Evolutionary conservation across 2,329 filamentous ascomycete species (phyloP), one percentile per base, ranked within the genome.

Genomic region (Dactylellina sp.): DNA sequence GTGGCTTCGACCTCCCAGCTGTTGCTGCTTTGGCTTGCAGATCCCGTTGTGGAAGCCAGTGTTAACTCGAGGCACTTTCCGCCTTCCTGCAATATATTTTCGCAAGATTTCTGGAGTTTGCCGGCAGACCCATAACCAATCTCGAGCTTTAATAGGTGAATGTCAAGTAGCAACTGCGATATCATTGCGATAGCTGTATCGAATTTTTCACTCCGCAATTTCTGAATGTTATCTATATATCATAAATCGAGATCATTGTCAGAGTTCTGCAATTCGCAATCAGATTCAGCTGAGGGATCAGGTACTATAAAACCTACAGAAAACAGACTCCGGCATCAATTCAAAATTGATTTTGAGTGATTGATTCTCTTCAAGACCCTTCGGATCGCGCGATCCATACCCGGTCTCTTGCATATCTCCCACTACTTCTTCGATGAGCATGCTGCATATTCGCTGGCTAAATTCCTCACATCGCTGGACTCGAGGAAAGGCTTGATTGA

Each of bases 351-450:
- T 53, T 2, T 22, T 37, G 3, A 72, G 3, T 4, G 42, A 16
- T 20, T 20, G 18, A 4, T 35, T 49, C 18, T 59, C 59, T 9
- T 44, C 37, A 11, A 35, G 18, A n/a, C 46, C 46, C 24, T 50
- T 71, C 7, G 53, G 60, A 12, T 56, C 49, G 12, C 68, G 55
- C 2, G 11, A n/a, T 14, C 37, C 47, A 18, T 39, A 37, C 2
- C 55, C 53, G 1, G 16, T 25, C 14, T 44, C 28, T 1, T 65
- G 53, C 47, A 65, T 72, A 14, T 65, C 60, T 11, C 68, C 68
- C 14, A 72, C 55, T 56, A 72, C 55, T 18, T 72, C 68, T 28
- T 72, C 68, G 6, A 72, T 53, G 2, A 72, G 68, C 24, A 25
- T 53, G n/a, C 44, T 49, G 18, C 35, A 40, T 24, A 72, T 40